Conservation (phyloP, 2,329 filamentous ascomycete genomes). For the Colletotrichum spaethianum region DNA sequence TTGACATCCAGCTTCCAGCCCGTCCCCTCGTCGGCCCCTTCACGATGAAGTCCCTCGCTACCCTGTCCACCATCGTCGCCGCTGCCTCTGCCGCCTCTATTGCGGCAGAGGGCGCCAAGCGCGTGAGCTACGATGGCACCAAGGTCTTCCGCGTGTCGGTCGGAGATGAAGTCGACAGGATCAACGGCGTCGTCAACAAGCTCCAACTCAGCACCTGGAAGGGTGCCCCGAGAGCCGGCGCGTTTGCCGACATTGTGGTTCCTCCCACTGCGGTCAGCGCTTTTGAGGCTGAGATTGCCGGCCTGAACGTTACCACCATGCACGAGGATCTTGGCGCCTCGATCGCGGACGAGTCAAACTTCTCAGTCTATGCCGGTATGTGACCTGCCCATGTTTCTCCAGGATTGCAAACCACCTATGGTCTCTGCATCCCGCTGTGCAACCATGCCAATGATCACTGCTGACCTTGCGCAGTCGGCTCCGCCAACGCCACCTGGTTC, state of each 20-base stretch:
- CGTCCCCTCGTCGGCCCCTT: background rate
- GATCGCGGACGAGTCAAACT: constrained; percentile 54
- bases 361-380: constrained; percentile 45
- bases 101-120: constrained; percentile 15
- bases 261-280: constrained; percentile 51
- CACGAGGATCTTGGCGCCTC: constrained; percentile 57
- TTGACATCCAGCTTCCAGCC: background rate
- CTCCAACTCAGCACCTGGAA: constrained; percentile 56
- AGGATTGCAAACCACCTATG: background rate
- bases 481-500: constrained; percentile 56
- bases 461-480: constrained; percentile 24
- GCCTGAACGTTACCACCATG: constrained; percentile 52
- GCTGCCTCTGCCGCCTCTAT: constrained; percentile 36
- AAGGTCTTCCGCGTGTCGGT: constrained; percentile 60
- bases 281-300: constrained; percentile 51
- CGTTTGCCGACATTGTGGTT: constrained; percentile 58
- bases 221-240: constrained; percentile 51
- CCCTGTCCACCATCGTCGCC: constrained; percentile 30
- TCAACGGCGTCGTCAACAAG: constrained; percentile 52
- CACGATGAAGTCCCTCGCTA: constrained; percentile 38
- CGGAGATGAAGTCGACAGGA: constrained; percentile 48
- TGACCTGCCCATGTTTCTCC: background rate
- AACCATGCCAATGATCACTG: background rate
- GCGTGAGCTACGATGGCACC: constrained; percentile 59
- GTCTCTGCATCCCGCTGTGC: background rate